These are phyloP conservation scores for Chlamydomonas schloesseri DNA, from an alignment of 139 green algal species.

Conservation along the genomic window DNA sequence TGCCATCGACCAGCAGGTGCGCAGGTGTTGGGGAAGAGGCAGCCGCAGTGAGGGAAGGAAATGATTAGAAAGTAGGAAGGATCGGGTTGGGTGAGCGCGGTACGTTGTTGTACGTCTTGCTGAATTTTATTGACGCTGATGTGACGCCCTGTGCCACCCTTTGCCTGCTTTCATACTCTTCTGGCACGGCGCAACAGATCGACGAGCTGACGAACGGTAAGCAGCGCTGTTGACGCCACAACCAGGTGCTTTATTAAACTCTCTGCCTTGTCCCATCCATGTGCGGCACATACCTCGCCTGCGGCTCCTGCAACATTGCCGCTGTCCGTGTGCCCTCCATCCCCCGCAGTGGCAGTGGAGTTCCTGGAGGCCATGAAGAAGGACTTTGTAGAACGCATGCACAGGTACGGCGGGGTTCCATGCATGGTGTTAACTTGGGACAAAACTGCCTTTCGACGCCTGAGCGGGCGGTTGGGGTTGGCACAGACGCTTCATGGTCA, in stretches of 20 bases:
- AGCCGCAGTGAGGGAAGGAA: not conserved
- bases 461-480: no score
- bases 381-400: conserved; percentile 55
- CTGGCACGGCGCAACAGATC: no score
- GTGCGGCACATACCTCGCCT: not conserved
- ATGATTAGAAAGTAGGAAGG: not conserved
- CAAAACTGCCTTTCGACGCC: no score
- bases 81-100: no score
- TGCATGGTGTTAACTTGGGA: no score
- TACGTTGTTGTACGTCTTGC: no score
- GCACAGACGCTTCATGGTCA: no score
- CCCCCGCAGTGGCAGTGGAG: conserved; percentile 14
- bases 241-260: not conserved
- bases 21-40: not conserved
- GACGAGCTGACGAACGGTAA: conserved; percentile 40
- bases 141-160: no score
- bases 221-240: not conserved
- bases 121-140: not conserved
- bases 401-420: no score
- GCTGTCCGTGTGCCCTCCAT: no score
- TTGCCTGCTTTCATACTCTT: no score
- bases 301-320: no score
- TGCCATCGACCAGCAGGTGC: conserved; percentile 54
- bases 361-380: conserved; percentile 48
- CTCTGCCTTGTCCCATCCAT: not conserved